A percentile compares a stretch with the other conserved stretches of the same genome.
Conservation (phyloP, 192 early-diverging fungal species). For the Backusella sp. region DNA sequence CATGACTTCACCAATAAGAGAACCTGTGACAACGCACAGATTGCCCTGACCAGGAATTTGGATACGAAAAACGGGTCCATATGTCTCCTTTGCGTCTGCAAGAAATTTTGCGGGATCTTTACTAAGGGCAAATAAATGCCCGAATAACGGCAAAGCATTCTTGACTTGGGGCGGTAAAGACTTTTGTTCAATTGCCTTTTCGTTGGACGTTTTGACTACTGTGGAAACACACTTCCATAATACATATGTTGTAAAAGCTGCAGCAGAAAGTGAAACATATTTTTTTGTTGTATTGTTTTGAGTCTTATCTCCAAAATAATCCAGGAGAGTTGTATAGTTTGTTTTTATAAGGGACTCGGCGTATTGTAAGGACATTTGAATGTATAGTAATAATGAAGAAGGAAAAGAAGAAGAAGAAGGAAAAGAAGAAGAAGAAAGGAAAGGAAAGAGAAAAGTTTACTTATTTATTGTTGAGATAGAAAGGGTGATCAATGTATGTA, state of each 20-base stretch:
- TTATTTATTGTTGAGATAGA: neutral
- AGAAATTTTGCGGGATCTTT: constrained; percentile 22
- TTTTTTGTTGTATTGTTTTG: neutral
- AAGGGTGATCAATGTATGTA: neutral
- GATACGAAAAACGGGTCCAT: constrained; percentile 23
- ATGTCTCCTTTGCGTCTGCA: neutral
- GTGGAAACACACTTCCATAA: neutral
- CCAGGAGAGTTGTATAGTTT: neutral
- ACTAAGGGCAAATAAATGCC: constrained; percentile 6
- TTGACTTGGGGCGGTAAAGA: constrained; percentile 6
- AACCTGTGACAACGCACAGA: constrained; percentile 10
- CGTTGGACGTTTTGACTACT: neutral
- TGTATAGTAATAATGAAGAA: neutral
- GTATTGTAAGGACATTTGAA: neutral
- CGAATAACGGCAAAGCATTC: constrained; percentile 17
- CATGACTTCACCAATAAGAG: constrained; percentile 13
- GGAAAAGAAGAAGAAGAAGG: neutral
- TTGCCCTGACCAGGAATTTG: constrained; percentile 7
- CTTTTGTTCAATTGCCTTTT: neutral
- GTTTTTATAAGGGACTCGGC: neutral
- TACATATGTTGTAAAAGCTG: neutral
- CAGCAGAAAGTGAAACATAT: constrained; percentile 1
- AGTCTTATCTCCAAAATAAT: neutral
- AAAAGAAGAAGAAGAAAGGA: neutral
- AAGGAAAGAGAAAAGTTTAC: neutral